A percentile compares a stretch with the other conserved stretches of the same genome.
Evolutionary conservation across 371 early-diverging fungal species (phyloP).

Genomic region (Rhizopus arrhizus): DNA sequence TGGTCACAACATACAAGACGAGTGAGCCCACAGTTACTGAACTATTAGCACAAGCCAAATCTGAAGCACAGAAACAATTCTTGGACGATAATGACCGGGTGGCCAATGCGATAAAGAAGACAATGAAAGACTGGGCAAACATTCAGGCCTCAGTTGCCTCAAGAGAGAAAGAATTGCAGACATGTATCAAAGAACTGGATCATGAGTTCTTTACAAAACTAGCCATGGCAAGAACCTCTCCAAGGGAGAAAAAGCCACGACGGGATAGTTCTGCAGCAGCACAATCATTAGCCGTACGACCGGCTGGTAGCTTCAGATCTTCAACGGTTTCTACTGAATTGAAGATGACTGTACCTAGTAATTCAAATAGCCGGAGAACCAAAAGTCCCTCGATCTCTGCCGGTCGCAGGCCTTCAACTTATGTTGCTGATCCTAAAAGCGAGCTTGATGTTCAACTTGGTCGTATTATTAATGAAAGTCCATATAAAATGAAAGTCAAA

Average conservation of each 20-base stretch:
- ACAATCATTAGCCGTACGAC: conserved; percentile 12
- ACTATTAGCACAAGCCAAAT: conserved; percentile 32
- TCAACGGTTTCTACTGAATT: conserved; percentile 31
- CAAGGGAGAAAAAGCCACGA: conserved; percentile 16
- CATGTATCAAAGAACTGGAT: conserved; percentile 42
- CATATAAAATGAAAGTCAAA: conserved; percentile 44
- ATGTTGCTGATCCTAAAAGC: conserved; percentile 51
- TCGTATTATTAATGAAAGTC: conserved; percentile 63
- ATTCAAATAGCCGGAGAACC: conserved; percentile 7
- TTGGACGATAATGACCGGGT: conserved; percentile 50
- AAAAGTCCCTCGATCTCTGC: conserved; percentile 11
- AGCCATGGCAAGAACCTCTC: conserved; percentile 40
- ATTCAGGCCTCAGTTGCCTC: conserved; percentile 30
- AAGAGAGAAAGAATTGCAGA: conserved; percentile 43
- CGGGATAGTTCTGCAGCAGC: conserved; percentile 2
- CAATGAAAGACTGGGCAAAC: conserved; percentile 51
- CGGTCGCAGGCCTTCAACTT: conserved; percentile 9
- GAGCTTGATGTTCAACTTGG: conserved; percentile 55
- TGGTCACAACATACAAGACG: conserved; percentile 35
- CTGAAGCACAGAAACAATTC: conserved; percentile 46
- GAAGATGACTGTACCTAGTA: conserved; percentile 21
- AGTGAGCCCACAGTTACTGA: conserved; percentile 32
- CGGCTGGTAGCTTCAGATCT: conserved; percentile 20
- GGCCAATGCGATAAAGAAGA: conserved; percentile 47
- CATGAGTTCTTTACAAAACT: conserved; percentile 54